Base-by-base conservation (phyloP, 768 basidiomycete genomes). In the Hemileccinum rubropunctum region DNA sequence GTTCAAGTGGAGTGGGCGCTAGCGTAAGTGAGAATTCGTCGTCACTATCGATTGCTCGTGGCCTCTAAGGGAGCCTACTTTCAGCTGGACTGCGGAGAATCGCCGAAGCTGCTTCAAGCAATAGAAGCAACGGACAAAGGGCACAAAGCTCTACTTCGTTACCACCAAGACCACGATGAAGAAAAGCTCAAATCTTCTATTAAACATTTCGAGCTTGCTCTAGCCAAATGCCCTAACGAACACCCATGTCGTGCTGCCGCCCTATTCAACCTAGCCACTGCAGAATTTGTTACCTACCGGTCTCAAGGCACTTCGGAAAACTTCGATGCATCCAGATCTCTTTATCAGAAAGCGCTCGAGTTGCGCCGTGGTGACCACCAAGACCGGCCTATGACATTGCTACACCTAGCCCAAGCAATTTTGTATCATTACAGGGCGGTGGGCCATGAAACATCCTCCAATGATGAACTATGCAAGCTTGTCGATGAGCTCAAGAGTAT, bases 241-340 rank as follows among this genome's bases (percentile, higher is more conserved):
- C n/a, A 34, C 13, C n/a, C 21, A 4, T 45, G 26, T 44, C 54
- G 44, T 14, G 58, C 58, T 9, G 44, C 45, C 5, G 44, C 45
- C 13, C 28, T 59, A 4, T 48, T 37, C 27, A 59, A 59, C 45
- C 50, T 59, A n/a, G 58, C 53, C 7, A 55, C 47, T 9, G 53
- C 34, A 17, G 18, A 28, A 30, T 50, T 49, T 17, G 36, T 51
- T 14, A 12, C 14, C n/a, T 48, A 37, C n/a, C 58, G 43, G 14
- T 26, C 28, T 21, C 4, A 34, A 7, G 49, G 49, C 3, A 46
- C 27, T 14, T 12, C 1, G 11, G 0, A 3, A 14, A 6, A 42
- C 9, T 44, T 59, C 23, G 20, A 54, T 4, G 11, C 11, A 7
- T 36, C 45, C 7, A 48, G 39, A 8, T 17, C 14, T 1, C 28